Base-by-base conservation (phyloP, 2,329 filamentous ascomycete species). In the Erysiphe neolycopersici region DNA sequence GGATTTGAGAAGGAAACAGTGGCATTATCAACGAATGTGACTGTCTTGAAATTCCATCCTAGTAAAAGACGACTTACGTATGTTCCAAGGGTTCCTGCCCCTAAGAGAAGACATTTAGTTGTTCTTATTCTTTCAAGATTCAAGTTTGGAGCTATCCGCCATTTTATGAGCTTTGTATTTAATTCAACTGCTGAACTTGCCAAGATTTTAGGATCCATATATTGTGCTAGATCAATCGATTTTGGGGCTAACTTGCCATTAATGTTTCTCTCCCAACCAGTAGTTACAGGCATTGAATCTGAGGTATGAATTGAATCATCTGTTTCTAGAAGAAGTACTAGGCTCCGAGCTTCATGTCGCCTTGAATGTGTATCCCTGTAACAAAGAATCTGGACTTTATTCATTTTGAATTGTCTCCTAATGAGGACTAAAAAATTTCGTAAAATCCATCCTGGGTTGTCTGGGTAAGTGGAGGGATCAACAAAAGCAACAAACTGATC, bases 111-210 rank as follows among this genome's bases (percentile, higher is more conserved):
- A 56, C 89, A 98, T 55, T 76, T 92, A 3, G 83, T 87, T 45
- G 77, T 71, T 56, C 93, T 94, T 56, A 95, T 85, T 29, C 71
- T 71, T 29, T 94, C 84, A 10, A 98, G 70, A 56, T 95, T 71
- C 36, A 98, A 69, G 42, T 76, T 76, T 0, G 89, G 89, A 8
- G 84, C 82, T 53, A 98, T 83, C 35, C 89, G 76, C 89, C 89
- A 98, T 62, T 94, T 98, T 76, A 98, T 98, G 46, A 98, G 68
- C 61, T 95, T 95, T 47, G 95, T 66, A 55, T 98, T 98, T 46
- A 98, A 68, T 55, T 98, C 89, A 10, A 95, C 87, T 0, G 85
- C 84, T 57, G 92, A 84, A 56, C 95, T 85, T 18, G 89, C 89
- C 16, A 95, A 65, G 54, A 76, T 76, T 31, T 69, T 65, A 6